Percentiles rank a stretch among this genome's conserved stretches.
Conservation (phyloP, 106 monocot genomes). For the Cymbidium sinense region DNA sequence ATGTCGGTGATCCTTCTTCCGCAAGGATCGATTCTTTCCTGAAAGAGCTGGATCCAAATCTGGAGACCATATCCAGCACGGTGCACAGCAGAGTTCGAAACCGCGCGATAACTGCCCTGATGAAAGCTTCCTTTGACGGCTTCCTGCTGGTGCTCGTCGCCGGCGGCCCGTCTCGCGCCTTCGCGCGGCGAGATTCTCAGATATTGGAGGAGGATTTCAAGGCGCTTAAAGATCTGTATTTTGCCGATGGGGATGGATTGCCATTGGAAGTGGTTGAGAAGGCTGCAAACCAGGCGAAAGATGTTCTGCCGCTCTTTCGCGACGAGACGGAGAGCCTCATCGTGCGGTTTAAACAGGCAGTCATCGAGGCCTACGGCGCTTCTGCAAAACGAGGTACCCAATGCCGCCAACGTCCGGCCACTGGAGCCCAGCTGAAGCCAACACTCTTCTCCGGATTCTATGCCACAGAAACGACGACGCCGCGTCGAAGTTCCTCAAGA, state of each 20-base stretch:
- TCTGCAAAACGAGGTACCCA: constrained; percentile 35
- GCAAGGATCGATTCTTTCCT: constrained; percentile 57
- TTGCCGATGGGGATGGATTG: constrained; percentile 71
- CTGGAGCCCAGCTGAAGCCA: constrained; percentile 81
- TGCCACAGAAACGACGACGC: constrained; percentile 78
- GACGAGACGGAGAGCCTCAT: constrained; percentile 50
- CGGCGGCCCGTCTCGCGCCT: constrained; percentile 56
- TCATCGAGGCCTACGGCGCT: constrained; percentile 28
- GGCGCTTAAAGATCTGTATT: constrained; percentile 44
- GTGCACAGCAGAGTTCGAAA: constrained; percentile 51
- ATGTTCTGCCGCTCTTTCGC: constrained; percentile 44
- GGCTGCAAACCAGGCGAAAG: constrained; percentile 43
- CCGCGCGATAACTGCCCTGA: constrained; percentile 59
- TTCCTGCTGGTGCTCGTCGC: constrained; percentile 60
- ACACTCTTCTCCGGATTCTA: constrained; percentile 72
- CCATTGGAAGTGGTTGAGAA: constrained; percentile 64
- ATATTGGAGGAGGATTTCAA: constrained; percentile 62
- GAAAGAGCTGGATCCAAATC: constrained; percentile 70
- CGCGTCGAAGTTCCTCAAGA: constrained; percentile 85
- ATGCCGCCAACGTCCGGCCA: constrained; percentile 63
- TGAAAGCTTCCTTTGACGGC: constrained; percentile 72
- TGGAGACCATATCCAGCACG: constrained; percentile 69
- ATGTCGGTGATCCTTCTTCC: constrained; percentile 48
- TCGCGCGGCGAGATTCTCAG: constrained; percentile 45
- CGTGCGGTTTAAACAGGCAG: constrained; percentile 34